phyloP scores from a whole-genome alignment of 768 basidiomycete genomes.

The Filobasidium floriforme region DNA sequence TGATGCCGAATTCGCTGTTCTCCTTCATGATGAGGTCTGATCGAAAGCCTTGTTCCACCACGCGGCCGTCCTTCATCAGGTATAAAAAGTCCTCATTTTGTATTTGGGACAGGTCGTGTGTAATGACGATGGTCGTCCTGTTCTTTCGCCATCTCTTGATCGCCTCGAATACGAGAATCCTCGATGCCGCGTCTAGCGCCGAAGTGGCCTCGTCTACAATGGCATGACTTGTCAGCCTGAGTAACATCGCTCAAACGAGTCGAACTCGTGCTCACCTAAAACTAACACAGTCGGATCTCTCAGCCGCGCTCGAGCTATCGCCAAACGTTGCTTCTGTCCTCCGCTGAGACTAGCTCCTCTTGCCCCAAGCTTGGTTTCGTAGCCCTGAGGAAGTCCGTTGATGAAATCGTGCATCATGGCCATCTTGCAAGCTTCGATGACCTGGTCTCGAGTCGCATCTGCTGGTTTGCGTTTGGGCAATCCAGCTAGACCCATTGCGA shows the following conservation, averaged over 20 bases:
- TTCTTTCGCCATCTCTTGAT: conserved; percentile 62
- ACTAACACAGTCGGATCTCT: conserved; percentile 81
- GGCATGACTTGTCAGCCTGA: not conserved
- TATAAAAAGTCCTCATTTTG: conserved; percentile 73
- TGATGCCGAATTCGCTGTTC: conserved; percentile 62
- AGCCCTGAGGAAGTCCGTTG: conserved; percentile 71
- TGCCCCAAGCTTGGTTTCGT: conserved; percentile 70
- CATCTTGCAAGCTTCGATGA: conserved; percentile 70
- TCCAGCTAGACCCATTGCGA: conserved; percentile 66
- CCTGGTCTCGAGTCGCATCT: conserved; percentile 59
- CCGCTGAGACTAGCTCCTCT: conserved; percentile 75
- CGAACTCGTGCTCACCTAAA: conserved; percentile 59
- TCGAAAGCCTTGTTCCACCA: conserved; percentile 83
- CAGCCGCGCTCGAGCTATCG: conserved; percentile 76
- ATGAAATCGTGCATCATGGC: conserved; percentile 86
- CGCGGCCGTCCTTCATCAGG: conserved; percentile 68
- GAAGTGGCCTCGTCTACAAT: conserved; percentile 51
- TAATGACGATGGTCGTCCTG: conserved; percentile 86
- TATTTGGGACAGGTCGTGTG: conserved; percentile 88
- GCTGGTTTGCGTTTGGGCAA: conserved; percentile 46
- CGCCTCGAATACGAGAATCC: conserved; percentile 67
- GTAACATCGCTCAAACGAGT: not conserved
- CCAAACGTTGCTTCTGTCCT: conserved; percentile 83
- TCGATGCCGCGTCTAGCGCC: conserved; percentile 71
- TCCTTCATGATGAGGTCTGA: conserved; percentile 59